Percentiles rank a stretch among this genome's conserved stretches.
Evolutionary conservation across 1,139 yeast genomes (phyloP).

Genomic region (Dujonia santamariae): DNA sequence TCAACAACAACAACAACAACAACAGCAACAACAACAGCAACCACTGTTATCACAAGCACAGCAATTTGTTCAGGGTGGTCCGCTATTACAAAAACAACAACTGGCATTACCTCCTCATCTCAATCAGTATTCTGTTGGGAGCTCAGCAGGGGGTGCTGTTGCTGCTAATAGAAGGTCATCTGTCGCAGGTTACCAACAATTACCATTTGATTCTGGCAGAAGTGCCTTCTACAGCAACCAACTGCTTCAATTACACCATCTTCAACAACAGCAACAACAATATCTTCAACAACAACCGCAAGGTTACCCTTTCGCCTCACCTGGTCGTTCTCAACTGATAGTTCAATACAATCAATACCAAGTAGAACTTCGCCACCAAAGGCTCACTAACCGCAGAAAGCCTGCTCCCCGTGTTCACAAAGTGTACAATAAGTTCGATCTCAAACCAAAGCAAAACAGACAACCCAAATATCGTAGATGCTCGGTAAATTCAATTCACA

Average conservation of each 20-base stretch:
- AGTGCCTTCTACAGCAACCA: constrained; percentile 5
- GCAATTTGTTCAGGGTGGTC: neutral
- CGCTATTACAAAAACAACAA: constrained; percentile 2
- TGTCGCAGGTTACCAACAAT: constrained; percentile 16
- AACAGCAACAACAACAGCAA: constrained; percentile 5
- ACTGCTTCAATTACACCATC: constrained; percentile 4
- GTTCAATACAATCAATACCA: constrained; percentile 40
- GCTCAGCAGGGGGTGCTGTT: constrained; percentile 2
- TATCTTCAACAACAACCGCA: constrained; percentile 9
- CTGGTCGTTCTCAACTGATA: constrained; percentile 34
- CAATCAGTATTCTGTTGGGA: constrained; percentile 4
- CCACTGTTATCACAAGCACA: neutral
- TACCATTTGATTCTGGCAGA: constrained; percentile 3
- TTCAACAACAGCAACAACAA: constrained; percentile 15
- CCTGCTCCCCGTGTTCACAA: constrained; percentile 39
- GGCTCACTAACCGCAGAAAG: constrained; percentile 18
- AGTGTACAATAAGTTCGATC: constrained; percentile 47
- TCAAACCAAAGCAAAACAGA: constrained; percentile 59
- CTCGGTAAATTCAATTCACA: constrained; percentile 69
- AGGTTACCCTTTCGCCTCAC: constrained; percentile 11
- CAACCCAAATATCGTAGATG: constrained; percentile 82
- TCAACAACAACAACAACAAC: constrained; percentile 9
- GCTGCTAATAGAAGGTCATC: constrained; percentile 32
- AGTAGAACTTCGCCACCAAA: constrained; percentile 27
- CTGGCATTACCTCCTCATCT: constrained; percentile 6